These are phyloP conservation scores for Aspergillus sp. DNA, from an alignment of 2,329 filamentous ascomycete genomes.

Conservation along the genomic window DNA sequence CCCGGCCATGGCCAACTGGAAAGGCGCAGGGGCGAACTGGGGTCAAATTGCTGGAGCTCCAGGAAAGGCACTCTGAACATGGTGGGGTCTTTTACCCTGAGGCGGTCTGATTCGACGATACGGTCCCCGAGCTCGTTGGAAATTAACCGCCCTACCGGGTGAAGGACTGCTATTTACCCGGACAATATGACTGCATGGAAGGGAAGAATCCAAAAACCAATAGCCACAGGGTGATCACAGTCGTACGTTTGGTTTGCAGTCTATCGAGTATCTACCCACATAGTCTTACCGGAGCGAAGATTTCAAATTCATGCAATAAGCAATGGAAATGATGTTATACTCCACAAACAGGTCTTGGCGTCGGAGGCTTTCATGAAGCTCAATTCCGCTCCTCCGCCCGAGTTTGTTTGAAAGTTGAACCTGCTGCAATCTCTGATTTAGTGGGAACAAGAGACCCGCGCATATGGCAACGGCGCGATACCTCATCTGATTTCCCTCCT, in stretches of 20 bases:
- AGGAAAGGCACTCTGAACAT: background rate
- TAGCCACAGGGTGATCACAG: no score
- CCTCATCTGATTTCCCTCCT: background rate
- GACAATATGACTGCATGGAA: background rate
- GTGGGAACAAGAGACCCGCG: background rate
- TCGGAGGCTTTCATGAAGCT: background rate
- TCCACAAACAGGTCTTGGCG: background rate
- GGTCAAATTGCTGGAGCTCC: background rate
- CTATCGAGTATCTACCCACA: background rate
- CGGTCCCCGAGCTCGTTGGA: background rate
- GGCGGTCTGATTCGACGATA: background rate
- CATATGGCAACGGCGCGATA: background rate
- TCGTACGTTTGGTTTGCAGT: background rate
- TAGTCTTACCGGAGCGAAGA: background rate
- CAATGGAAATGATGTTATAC: background rate
- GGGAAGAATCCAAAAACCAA: no score
- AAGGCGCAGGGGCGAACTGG: background rate
- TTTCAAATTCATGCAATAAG: background rate
- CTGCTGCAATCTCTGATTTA: background rate
- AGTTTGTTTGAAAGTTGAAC: background rate
- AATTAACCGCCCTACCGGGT: conserved; percentile 1
- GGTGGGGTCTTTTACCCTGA: background rate
- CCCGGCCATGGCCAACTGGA: background rate
- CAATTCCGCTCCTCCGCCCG: background rate
- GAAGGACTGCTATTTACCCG: background rate